Evolutionary conservation across 2,329 filamentous ascomycete genomes (phyloP).

Genomic region (Aureobasidium pullulans): DNA sequence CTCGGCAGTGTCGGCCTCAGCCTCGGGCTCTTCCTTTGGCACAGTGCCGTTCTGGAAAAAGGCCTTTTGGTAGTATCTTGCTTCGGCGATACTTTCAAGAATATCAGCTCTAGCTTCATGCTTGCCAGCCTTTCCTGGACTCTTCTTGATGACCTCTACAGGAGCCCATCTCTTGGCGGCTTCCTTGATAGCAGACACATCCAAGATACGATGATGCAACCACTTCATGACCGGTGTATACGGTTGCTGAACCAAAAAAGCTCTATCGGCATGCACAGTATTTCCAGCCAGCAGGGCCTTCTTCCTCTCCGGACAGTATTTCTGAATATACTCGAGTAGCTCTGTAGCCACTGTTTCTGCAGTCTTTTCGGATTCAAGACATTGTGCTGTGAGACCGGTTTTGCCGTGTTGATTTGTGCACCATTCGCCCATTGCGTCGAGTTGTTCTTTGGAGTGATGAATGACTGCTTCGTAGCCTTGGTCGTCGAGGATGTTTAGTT

Average conservation of each 20-base stretch:
- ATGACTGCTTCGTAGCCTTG: conserved; percentile 74
- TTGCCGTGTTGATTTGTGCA: conserved; percentile 71
- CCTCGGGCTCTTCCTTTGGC: background rate
- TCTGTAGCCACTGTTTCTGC: conserved; percentile 63
- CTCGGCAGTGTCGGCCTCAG: background rate
- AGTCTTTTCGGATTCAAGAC: conserved; percentile 65
- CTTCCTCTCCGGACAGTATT: conserved; percentile 58
- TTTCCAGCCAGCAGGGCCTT: conserved; percentile 79
- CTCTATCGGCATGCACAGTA: conserved; percentile 81
- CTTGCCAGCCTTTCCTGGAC: conserved; percentile 64
- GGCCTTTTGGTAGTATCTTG: conserved; percentile 67
- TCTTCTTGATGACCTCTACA: conserved; percentile 50
- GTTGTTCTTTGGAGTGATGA: conserved; percentile 60
- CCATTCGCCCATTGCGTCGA: conserved; percentile 83
- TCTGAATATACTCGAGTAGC: conserved; percentile 71
- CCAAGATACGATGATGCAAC: conserved; percentile 83
- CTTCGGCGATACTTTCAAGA: conserved; percentile 89
- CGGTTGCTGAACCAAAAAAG: conserved; percentile 67
- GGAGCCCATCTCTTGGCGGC: conserved; percentile 74
- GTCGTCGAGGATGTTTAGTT: conserved; percentile 68
- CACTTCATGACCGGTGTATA: conserved; percentile 68
- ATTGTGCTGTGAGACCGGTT: conserved; percentile 74
- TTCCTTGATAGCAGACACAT: conserved; percentile 90
- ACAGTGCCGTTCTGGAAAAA: conserved; percentile 48
- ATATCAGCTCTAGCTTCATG: conserved; percentile 89